Evolutionary conservation across 768 basidiomycete genomes (phyloP), one percentile per base, ranked within the genome.

Genomic region (Tricholoma terreum): DNA sequence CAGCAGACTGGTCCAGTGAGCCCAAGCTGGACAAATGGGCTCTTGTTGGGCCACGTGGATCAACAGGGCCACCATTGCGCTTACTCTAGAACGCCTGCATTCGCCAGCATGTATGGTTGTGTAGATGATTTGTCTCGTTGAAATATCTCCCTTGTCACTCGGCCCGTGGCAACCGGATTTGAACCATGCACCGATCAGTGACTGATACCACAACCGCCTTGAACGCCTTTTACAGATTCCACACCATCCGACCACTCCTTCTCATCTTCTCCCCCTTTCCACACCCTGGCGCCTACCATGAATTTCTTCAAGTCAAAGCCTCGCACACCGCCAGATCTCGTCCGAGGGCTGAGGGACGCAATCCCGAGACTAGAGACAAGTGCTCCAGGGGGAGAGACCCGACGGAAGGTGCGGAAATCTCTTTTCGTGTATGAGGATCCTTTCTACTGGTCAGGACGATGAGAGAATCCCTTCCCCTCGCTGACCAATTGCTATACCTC

Each of bases 301-400:
- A 95, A 95, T 75, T 95, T 96, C 79, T 96, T 96, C 86, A 94
- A 92, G 78, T 86, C 90, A 19, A 95, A 92, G 70, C 86, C 84
- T 43, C 80, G 91, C 67, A 89, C 90, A 33, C 94, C 94, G 7
- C 85, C 91, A 48, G 94, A 97, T 68, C 82, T 95, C 61, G 90
- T 96, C 31, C 83, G 88, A 45, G 83, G 87, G 50, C 78, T 95
- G 49, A 81, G 86, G 31, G 94, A 96, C 68, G 82, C 88, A 52
- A 83, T 94, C 64, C 82, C 83, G 61, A 86, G 80, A 70, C 78
- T 97, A 55, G 94, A 95, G 61, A 70, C 78, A 6, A 83, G 85
- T 1, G 81, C 87, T 36, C 84, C 89, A 15, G 90, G 90, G 11
- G 80, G 81, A 50, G 94, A 96, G 69, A 79, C 83, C 2, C 79